phyloP scores from a whole-genome alignment of 208 protist species.

The Acanthamoeba culbertsoni region DNA sequence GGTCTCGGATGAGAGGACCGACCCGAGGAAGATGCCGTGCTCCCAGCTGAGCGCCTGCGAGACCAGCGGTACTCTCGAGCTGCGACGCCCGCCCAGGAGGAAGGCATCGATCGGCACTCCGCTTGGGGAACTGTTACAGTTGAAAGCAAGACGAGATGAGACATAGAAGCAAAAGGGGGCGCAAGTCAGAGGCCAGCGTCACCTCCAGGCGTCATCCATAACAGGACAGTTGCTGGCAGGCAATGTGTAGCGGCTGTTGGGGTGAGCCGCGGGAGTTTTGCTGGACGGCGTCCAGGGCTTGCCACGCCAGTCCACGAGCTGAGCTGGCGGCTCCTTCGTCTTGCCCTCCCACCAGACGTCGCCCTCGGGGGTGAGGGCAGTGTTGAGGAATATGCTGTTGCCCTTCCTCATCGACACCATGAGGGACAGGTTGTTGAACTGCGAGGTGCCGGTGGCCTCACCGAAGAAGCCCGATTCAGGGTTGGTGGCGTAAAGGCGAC shows the following conservation, averaged over 20 bases:
- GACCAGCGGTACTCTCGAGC: conserved; percentile 79
- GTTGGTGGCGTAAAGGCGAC: conserved; percentile 83
- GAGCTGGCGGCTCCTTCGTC: conserved; percentile 72
- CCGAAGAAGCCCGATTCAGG: conserved; percentile 89
- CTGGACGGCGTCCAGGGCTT: conserved; percentile 74
- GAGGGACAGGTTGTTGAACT: conserved; percentile 76
- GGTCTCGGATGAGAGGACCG: conserved; percentile 78
- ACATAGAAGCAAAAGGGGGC: no score
- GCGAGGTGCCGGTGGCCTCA: conserved; percentile 83
- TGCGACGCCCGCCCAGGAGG: conserved; percentile 84
- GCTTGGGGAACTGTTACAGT: no score
- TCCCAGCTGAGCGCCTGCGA: conserved; percentile 81
- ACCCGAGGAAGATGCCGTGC: conserved; percentile 84
- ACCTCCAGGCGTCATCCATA: conserved; percentile 76
- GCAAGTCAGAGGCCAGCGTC: no score
- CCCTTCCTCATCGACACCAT: conserved; percentile 66
- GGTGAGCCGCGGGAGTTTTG: conserved; percentile 77
- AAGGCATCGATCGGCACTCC: conserved; percentile 87
- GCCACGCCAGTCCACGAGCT: conserved; percentile 80
- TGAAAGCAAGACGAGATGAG: no score
- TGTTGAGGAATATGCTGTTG: conserved; percentile 85
- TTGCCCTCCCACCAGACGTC: conserved; percentile 89
- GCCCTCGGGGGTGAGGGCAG: conserved; percentile 79
- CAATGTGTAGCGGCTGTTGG: conserved; percentile 84
- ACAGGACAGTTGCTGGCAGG: conserved; percentile 81